Conservation (phyloP, 2,329 filamentous ascomycete genomes). For the Leptographium procerum region DNA sequence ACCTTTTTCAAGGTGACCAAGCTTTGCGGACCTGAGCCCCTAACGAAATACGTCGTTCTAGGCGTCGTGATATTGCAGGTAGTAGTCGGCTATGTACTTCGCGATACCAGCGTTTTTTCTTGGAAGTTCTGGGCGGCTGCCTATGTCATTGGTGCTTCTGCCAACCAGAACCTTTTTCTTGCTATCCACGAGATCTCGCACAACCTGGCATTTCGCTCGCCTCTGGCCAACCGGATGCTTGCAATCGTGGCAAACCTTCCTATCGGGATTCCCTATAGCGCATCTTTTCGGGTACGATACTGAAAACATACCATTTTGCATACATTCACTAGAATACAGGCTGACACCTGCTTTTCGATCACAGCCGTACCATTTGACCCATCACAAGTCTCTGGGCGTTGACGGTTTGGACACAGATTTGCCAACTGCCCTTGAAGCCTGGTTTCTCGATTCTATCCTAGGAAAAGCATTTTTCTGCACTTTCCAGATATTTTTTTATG, state of each 20-base stretch:
- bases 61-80: conserved; percentile 77
- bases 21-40: conserved; percentile 87
- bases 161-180: conserved; percentile 97
- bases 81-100: conserved; percentile 63
- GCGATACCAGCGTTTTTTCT: conserved; percentile 67
- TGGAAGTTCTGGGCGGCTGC: conserved; percentile 77
- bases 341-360: not conserved
- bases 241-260: conserved; percentile 92
- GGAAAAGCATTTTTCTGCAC: conserved; percentile 99
- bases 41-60: conserved; percentile 87
- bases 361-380: conserved; percentile 90
- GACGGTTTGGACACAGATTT: conserved; percentile 94
- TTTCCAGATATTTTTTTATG: conserved; percentile 99
- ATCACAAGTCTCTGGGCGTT: conserved; percentile 97
- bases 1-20: conserved; percentile 62
- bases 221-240: conserved; percentile 69
- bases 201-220: conserved; percentile 83
- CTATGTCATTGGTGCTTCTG: conserved; percentile 85
- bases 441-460: conserved; percentile 87
- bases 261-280: conserved; percentile 91
- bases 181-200: conserved; percentile 98
- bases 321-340: conserved; percentile 4
- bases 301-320: not conserved
- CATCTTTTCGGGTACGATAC: conserved; percentile 67
- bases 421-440: conserved; percentile 79